Base-by-base conservation (phyloP, 208 protist genomes). In the Trypanosoma avium region DNA sequence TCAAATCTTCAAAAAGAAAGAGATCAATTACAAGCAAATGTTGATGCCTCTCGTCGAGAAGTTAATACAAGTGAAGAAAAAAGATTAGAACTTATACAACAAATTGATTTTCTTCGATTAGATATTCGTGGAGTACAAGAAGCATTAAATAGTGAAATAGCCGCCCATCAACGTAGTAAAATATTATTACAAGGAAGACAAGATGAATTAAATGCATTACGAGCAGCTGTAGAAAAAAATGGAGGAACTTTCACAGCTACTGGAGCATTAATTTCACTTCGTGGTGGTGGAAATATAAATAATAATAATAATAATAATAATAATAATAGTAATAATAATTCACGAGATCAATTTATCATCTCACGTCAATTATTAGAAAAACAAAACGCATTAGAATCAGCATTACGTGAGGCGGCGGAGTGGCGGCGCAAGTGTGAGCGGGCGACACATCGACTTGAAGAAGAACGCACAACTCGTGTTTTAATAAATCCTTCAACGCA, bases 91-190 rank as follows among this genome's bases (percentile, higher is more conserved):
- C 2, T 60, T 32, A 0, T 29, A 10, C 58, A 64, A n/a, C 36
- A 66, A 36, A 8, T 66, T 17, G 67, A 72, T 2, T 64, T 53
- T 38, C 8, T 55, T 5, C 56, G 32, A 30, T 50, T 79, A 15
- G 81, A 81, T 29, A 21, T 81, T 13, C 58, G 59, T 50, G 55
- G 67, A 0, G 55, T 50, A 12, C 69, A 60, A 42, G 82, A 89
- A 64, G 75, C 76, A 8, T 64, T 90, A 19, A 77, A 86, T 15
- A 81, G 80, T 35, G 84, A 84, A 42, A 60, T 64, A 5, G n/a
- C 61, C 4, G 79, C 80, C 8, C 84, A 86, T 61, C 48, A 68
- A 17, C 77, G 79, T 42, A 83, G 77, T 38, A 65, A 57, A 40
- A 36, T 21, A 3, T 46, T 67, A 6, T 56, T 87, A 54, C 79